These are phyloP conservation scores for Fusarium odoratissimum DNA, from an alignment of 2,329 filamentous ascomycete species.

Conservation along the genomic window DNA sequence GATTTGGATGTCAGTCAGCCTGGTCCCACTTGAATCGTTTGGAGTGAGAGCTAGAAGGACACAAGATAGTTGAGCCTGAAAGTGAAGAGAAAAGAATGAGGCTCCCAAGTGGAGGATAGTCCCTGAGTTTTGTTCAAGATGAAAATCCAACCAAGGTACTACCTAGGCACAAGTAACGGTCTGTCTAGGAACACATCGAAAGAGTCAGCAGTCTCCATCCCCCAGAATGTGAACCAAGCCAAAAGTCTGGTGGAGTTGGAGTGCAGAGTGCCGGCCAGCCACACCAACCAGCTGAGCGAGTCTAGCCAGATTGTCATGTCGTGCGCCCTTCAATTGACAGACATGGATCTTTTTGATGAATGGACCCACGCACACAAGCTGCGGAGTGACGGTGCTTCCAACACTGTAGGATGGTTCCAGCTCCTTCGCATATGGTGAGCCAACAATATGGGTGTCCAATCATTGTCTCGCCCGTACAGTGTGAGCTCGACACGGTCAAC, in stretches of 20 bases:
- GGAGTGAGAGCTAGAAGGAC: conserved; percentile 13
- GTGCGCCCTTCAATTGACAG: conserved; percentile 48
- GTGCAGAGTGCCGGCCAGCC: conserved; percentile 32
- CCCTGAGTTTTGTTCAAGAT: conserved; percentile 45
- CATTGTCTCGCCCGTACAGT: conserved; percentile 27
- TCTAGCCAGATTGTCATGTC: conserved; percentile 43
- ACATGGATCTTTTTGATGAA: conserved; percentile 35
- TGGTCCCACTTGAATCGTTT: conserved; percentile 26
- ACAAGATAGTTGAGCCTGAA: conserved; percentile 13
- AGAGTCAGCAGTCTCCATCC: conserved; percentile 31
- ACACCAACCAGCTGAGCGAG: conserved; percentile 35
- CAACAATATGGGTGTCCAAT: conserved; percentile 7
- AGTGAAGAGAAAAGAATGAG: conserved; percentile 20
- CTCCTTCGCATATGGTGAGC: neutral
- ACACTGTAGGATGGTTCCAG: conserved; percentile 31
- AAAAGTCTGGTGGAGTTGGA: conserved; percentile 28
- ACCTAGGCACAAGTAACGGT: conserved; percentile 14
- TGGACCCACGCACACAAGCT: conserved; percentile 24
- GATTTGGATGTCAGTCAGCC: conserved; percentile 9
- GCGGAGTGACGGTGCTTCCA: conserved; percentile 14
- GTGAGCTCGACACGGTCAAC: conserved; percentile 6
- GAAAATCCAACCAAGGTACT: conserved; percentile 5
- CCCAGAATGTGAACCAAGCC: conserved; percentile 16
- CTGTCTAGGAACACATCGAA: conserved; percentile 22
- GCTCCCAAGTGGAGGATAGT: conserved; percentile 21